These are phyloP conservation scores for Yamadazyma epiphylla DNA, from an alignment of 1,139 yeast species.

Conservation along the genomic window DNA sequence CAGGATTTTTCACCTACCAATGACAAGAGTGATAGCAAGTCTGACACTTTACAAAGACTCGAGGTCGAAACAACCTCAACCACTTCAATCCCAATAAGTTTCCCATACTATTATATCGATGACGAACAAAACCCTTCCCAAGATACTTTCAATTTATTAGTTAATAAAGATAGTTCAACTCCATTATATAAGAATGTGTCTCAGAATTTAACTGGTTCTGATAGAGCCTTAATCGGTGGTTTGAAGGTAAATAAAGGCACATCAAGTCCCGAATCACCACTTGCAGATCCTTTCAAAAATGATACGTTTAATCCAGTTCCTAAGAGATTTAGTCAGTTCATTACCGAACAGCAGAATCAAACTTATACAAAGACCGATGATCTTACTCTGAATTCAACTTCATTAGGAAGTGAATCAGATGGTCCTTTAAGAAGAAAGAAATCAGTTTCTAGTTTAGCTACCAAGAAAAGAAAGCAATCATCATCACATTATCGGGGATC, in stretches of 20 bases:
- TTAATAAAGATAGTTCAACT: constrained; percentile 7
- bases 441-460: constrained; percentile 5
- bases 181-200: constrained; percentile 11
- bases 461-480: constrained; percentile 1
- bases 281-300: not conserved
- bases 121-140: constrained; percentile 22
- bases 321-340: constrained; percentile 39
- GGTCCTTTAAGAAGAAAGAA: constrained; percentile 3
- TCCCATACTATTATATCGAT: constrained; percentile 30
- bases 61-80: constrained; percentile 33
- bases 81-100: constrained; percentile 28
- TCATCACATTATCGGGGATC: not conserved
- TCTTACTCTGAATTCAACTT: constrained; percentile 22
- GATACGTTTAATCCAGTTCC: constrained; percentile 33
- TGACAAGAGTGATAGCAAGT: constrained; percentile 7
- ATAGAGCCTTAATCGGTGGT: constrained; percentile 7
- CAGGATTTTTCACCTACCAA: constrained; percentile 5
- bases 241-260: constrained; percentile 3
- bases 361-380: constrained; percentile 15
- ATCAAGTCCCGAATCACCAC: constrained; percentile 4
- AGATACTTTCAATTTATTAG: constrained; percentile 29
- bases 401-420: constrained; percentile 19
- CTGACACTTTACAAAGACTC: constrained; percentile 17
- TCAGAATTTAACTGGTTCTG: constrained; percentile 3
- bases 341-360: constrained; percentile 32